A percentile compares a stretch with the other conserved stretches of the same genome.
These are phyloP conservation scores for Protoeuglena noctilucae DNA, from an alignment of 139 green algal genomes.

Conservation along the genomic window DNA sequence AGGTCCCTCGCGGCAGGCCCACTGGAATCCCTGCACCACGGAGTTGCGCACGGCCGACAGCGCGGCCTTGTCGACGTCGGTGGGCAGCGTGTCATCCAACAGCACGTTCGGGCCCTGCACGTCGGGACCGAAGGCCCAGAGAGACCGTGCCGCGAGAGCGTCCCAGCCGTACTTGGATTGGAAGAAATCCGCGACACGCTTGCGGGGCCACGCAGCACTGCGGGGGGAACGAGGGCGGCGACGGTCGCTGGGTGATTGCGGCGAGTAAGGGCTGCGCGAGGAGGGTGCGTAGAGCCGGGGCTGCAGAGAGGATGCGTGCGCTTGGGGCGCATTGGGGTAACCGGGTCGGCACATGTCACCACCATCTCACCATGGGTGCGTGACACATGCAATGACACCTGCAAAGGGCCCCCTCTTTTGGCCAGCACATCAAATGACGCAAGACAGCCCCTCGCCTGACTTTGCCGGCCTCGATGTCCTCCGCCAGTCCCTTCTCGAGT, in stretches of 20 bases:
- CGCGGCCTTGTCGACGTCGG: slow-evolving; percentile 81
- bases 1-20: slow-evolving; percentile 85
- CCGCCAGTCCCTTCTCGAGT: slow-evolving; percentile 73
- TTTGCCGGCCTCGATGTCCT: slow-evolving; percentile 74
- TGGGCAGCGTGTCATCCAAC: slow-evolving; percentile 84
- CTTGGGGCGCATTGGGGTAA: no score
- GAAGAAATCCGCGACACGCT: slow-evolving; percentile 60
- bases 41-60: slow-evolving; percentile 42
- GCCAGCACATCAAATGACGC: no score
- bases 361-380: no score
- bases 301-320: no score
- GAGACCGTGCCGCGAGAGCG: slow-evolving; percentile 66
- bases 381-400: no score
- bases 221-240: no score
- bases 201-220: slow-evolving; percentile 47
- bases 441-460: no score
- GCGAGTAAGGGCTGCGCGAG: no score
- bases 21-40: slow-evolving; percentile 83
- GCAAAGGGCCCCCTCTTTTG: no score
- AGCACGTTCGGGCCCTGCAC: slow-evolving; percentile 74
- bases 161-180: slow-evolving; percentile 90
- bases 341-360: no score
- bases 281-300: no score
- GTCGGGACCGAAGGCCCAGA: slow-evolving; percentile 95
- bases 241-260: no score